These are phyloP conservation scores for Saccharomycopsis amapae DNA, from an alignment of 805 yeast genomes.

Conservation along the genomic window DNA sequence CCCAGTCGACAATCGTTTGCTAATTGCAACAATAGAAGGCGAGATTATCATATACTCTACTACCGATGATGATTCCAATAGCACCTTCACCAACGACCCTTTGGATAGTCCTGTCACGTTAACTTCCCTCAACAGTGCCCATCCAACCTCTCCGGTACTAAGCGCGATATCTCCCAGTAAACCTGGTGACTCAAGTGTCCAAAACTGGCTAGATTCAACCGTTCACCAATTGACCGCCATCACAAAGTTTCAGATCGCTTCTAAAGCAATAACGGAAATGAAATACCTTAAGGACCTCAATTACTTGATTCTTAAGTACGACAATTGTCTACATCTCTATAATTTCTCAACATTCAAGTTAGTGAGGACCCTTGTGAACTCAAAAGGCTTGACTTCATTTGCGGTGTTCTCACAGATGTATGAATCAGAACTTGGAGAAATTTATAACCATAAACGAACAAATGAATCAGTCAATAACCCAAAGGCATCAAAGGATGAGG, in stretches of 20 bases:
- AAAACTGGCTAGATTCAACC: neutral
- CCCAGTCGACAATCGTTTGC: slow-evolving; percentile 2
- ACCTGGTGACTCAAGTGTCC: too few species aligned
- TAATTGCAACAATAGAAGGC: slow-evolving; percentile 12
- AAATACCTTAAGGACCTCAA: slow-evolving; percentile 9
- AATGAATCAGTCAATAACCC: slow-evolving; percentile 1
- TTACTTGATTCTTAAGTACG: slow-evolving; percentile 9
- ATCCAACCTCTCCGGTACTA: neutral
- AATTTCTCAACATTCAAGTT: slow-evolving; percentile 10
- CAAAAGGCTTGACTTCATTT: slow-evolving; percentile 4
- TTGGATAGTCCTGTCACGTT: slow-evolving; percentile 15
- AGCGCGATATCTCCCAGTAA: neutral
- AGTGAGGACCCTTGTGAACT: neutral
- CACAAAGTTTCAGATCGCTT: neutral
- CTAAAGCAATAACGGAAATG: slow-evolving; percentile 1
- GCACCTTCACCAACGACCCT: slow-evolving; percentile 3
- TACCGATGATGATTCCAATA: slow-evolving; percentile 10
- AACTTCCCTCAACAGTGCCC: slow-evolving; percentile 7
- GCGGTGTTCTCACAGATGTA: slow-evolving; percentile 10
- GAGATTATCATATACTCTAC: slow-evolving; percentile 1
- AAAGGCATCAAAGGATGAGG: slow-evolving; percentile 2
- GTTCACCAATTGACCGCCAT: neutral
- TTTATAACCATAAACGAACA: slow-evolving; percentile 2
- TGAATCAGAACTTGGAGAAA: slow-evolving; percentile 3
- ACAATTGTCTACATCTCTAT: slow-evolving; percentile 6